Percentiles rank a stretch among this genome's conserved stretches.
Conservation (phyloP, 2,329 filamentous ascomycete species). For the Paracoccidioides lutzii region DNA sequence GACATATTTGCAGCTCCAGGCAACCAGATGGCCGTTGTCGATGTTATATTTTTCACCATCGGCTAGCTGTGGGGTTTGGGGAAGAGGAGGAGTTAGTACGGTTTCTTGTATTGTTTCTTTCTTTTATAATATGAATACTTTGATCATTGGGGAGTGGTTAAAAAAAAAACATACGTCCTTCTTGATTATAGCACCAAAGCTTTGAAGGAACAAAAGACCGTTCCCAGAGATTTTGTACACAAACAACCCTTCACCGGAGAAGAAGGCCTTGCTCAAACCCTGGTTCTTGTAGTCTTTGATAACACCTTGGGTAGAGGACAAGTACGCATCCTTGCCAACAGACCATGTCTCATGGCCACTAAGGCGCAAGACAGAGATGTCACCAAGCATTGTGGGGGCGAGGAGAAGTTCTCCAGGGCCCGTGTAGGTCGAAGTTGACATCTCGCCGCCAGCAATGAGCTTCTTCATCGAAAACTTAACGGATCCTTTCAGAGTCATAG, state of each 20-base stretch:
- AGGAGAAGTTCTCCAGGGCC: constrained; percentile 85
- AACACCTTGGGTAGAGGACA: constrained; percentile 77
- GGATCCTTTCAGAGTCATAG: constrained; percentile 67
- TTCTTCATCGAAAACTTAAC: constrained; percentile 88
- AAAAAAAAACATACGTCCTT: constrained; percentile 56
- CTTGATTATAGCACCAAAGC: constrained; percentile 85
- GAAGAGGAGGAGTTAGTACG: background rate
- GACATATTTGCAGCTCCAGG: constrained; percentile 92
- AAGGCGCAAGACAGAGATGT: constrained; percentile 69
- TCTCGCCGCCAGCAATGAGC: constrained; percentile 67
- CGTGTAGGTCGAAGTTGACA: constrained; percentile 66
- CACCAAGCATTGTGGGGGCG: constrained; percentile 66
- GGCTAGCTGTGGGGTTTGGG: constrained; percentile 18
- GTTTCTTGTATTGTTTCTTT: background rate
- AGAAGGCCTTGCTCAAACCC: constrained; percentile 77
- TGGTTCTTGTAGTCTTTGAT: constrained; percentile 80
- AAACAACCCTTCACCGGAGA: constrained; percentile 84
- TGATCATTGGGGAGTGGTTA: background rate
- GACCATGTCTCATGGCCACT: constrained; percentile 58
- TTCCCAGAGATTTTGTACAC: constrained; percentile 73
- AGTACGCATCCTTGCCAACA: constrained; percentile 73
- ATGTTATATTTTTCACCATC: constrained; percentile 78
- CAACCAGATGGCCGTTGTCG: constrained; percentile 85
- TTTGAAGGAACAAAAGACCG: constrained; percentile 79
- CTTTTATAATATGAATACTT: background rate